These are phyloP conservation scores for Telfairia occidentalis DNA, from an alignment of 331 rosid genomes.

Conservation along the genomic window DNA sequence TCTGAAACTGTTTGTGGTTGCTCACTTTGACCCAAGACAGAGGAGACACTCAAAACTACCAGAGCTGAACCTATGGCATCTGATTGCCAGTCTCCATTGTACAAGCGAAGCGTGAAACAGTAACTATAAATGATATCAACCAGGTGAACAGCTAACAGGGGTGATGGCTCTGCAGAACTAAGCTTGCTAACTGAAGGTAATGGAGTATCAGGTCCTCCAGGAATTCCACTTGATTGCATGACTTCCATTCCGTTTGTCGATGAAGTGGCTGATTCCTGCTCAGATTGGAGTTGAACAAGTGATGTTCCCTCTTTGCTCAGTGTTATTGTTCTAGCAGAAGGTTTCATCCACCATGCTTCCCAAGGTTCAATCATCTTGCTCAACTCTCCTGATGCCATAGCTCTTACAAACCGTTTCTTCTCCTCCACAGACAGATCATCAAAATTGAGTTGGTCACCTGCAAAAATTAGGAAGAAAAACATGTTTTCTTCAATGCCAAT, in stretches of 20 bases:
- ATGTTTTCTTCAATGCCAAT: constrained; percentile 15
- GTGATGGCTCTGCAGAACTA: constrained; percentile 65
- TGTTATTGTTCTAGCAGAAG: constrained; percentile 51
- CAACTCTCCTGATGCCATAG: constrained; percentile 71
- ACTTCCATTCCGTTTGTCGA: constrained; percentile 18
- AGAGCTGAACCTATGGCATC: constrained; percentile 58
- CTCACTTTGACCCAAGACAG: constrained; percentile 61
- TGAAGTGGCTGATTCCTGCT: constrained; percentile 19
- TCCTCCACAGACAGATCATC: constrained; percentile 75
- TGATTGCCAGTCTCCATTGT: constrained; percentile 86
- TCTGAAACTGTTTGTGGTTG: constrained; percentile 58
- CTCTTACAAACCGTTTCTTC: constrained; percentile 70
- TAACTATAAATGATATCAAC: constrained; percentile 68
- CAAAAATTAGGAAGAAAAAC: constrained; percentile 12
- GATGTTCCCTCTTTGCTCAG: constrained; percentile 73
- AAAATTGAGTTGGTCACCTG: constrained; percentile 62
- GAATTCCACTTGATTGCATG: constrained; percentile 37
- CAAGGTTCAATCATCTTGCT: constrained; percentile 89
- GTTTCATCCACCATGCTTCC: constrained; percentile 95
- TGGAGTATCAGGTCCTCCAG: constrained; percentile 52
- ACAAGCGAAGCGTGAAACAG: constrained; percentile 73
- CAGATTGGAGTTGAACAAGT: constrained; percentile 48
- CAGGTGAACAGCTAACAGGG: constrained; percentile 60
- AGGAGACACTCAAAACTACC: constrained; percentile 57
- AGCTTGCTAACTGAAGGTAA: constrained; percentile 64